Conservation (phyloP, 202 grass and related monocot species). For the Saccharum hybrid region DNA sequence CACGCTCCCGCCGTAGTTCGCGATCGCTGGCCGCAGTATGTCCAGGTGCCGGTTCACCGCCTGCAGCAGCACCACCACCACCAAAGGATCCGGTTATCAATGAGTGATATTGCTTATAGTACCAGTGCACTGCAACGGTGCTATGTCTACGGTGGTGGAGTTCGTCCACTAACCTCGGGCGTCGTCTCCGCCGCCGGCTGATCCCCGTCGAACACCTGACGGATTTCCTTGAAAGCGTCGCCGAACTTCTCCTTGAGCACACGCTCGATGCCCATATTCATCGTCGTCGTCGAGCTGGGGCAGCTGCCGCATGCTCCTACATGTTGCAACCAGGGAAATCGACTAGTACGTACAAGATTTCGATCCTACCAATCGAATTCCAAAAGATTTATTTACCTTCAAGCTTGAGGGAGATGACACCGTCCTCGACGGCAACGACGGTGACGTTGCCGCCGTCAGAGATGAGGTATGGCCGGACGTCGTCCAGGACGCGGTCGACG, state of each 20-base stretch:
- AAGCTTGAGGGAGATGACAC: conserved; percentile 88
- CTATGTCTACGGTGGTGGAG: neutral
- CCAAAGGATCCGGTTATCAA: neutral
- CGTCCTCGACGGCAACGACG: conserved; percentile 80
- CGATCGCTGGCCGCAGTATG: conserved; percentile 88
- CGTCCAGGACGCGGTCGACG: conserved; percentile 82
- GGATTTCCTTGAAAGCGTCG: conserved; percentile 73
- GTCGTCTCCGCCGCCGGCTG: conserved; percentile 56
- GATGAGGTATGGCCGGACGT: conserved; percentile 92
- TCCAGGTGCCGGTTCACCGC: conserved; percentile 92
- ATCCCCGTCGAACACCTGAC: conserved; percentile 65
- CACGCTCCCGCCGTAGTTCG: conserved; percentile 83
- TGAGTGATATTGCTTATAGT: neutral
- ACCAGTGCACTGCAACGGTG: neutral
- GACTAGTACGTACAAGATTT: neutral
- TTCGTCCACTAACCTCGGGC: conserved; percentile 50
- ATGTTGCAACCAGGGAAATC: neutral
- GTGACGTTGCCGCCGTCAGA: conserved; percentile 83
- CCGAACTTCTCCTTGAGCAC: conserved; percentile 97
- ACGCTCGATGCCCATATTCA: conserved; percentile 96
- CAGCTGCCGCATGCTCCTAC: conserved; percentile 90
- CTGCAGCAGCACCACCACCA: conserved; percentile 52
- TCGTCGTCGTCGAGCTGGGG: conserved; percentile 93
- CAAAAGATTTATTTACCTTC: conserved; percentile 61
- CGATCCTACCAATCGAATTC: neutral